Evolutionary conservation across 208 protist species (phyloP).

Genomic region (Wallacemonas rigidus): DNA sequence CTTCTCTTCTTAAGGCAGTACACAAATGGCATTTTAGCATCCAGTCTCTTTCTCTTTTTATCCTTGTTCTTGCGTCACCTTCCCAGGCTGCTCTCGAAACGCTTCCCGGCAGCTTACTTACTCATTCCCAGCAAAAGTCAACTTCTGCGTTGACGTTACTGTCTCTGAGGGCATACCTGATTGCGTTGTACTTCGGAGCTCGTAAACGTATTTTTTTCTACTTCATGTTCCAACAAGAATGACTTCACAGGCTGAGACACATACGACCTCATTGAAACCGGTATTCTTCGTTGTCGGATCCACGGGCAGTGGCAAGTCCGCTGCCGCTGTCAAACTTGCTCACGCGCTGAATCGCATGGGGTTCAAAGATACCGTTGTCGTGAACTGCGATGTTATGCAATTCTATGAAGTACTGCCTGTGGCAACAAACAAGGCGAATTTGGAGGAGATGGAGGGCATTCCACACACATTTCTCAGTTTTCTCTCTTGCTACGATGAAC

Average conservation of each 20-base stretch:
- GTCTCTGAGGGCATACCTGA: no score
- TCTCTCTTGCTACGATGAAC: slow-evolving; percentile 37
- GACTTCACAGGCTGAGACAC: not conserved
- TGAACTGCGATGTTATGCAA: slow-evolving; percentile 92
- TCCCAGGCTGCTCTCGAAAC: no score
- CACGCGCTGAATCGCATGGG: slow-evolving; percentile 39
- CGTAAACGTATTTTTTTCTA: not conserved
- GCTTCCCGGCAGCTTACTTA: no score
- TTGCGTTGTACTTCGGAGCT: no score
- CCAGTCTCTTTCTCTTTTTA: no score
- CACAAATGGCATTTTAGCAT: no score
- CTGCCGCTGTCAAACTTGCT: slow-evolving; percentile 69
- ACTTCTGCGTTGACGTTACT: no score
- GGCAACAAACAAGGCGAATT: slow-evolving; percentile 83
- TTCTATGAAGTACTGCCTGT: slow-evolving; percentile 86
- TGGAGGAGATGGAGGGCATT: slow-evolving; percentile 53
- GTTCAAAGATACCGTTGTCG: slow-evolving; percentile 69
- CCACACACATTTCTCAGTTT: slow-evolving; percentile 83
- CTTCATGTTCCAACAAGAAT: not conserved
- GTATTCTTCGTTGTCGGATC: slow-evolving; percentile 86
- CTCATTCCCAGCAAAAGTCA: no score
- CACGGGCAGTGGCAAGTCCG: slow-evolving; percentile 88
- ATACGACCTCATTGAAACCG: slow-evolving; percentile 7
- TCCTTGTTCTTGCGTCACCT: no score
- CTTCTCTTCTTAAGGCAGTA: no score